Conservation (phyloP, 164 flowering plant species). For the Tinospora cordifolia region DNA sequence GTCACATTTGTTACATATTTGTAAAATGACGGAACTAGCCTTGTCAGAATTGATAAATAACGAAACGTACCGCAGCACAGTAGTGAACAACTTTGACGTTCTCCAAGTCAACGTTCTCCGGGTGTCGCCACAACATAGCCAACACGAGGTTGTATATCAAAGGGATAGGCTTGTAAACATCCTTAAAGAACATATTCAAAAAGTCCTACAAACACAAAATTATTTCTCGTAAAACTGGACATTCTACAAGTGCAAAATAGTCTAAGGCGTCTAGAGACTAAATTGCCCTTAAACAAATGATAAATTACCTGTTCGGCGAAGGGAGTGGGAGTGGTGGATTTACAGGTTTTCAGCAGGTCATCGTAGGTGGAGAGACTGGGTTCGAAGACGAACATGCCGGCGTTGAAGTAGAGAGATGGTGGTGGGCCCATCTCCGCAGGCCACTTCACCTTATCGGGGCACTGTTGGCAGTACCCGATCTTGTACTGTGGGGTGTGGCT, state of each 20-base stretch:
- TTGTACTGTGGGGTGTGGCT: constrained; percentile 45
- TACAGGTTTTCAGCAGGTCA: constrained; percentile 36
- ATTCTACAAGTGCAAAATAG: too few relatives aligned
- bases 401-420: constrained; percentile 67
- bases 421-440: constrained; percentile 37
- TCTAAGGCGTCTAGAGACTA: not conserved
- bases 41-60: not conserved
- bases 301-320: constrained; percentile 69
- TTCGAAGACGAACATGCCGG: constrained; percentile 64
- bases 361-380: constrained; percentile 44
- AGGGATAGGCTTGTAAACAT: constrained; percentile 48
- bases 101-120: constrained; percentile 36
- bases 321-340: constrained; percentile 41
- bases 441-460: constrained; percentile 61
- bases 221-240: not conserved
- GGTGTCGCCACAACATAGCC: constrained; percentile 61
- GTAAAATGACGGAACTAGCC: not conserved
- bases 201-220: constrained; percentile 41
- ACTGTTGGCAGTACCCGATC: constrained; percentile 77
- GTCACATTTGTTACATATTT: too few relatives aligned
- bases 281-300: not conserved
- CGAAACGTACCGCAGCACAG: constrained; percentile 44
- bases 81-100: constrained; percentile 54
- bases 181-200: constrained; percentile 52
- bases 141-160: constrained; percentile 39